These are phyloP conservation scores for Thelonectria rubi DNA, from an alignment of 2,329 filamentous ascomycete genomes.

Conservation along the genomic window DNA sequence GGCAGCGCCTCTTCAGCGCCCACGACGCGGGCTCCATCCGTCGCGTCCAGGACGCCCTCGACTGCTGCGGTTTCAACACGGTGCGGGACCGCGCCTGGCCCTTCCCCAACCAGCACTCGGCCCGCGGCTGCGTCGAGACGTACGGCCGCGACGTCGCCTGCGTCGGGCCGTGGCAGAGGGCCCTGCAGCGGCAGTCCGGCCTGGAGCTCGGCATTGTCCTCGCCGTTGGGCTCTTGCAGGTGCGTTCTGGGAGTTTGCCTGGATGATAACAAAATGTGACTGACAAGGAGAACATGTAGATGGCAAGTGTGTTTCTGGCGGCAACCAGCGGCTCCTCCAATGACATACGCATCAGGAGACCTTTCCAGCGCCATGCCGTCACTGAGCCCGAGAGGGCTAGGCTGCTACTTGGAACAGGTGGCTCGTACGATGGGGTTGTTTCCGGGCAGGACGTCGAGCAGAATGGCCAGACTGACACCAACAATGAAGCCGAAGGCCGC, in stretches of 20 bases:
- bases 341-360: neutral
- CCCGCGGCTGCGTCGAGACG: slow-evolving; percentile 52
- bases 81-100: slow-evolving; percentile 70
- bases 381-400: neutral
- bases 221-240: slow-evolving; percentile 65
- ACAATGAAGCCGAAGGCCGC: neutral
- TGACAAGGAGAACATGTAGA: neutral
- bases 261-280: no score
- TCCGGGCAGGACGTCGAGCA: neutral
- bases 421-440: neutral
- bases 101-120: slow-evolving; percentile 54
- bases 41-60: slow-evolving; percentile 70
- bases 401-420: neutral
- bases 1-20: slow-evolving; percentile 61
- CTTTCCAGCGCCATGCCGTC: neutral
- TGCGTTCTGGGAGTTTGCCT: slow-evolving; percentile 41
- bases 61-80: slow-evolving; percentile 72
- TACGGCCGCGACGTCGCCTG: slow-evolving; percentile 61
- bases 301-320: neutral
- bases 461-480: neutral
- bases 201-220: slow-evolving; percentile 64
- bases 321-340: neutral
- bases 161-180: slow-evolving; percentile 62
- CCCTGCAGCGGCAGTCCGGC: slow-evolving; percentile 62
- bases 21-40: slow-evolving; percentile 62